These are phyloP conservation scores for Linum trigynum DNA, from an alignment of 345 rosid genomes.

Conservation along the genomic window DNA sequence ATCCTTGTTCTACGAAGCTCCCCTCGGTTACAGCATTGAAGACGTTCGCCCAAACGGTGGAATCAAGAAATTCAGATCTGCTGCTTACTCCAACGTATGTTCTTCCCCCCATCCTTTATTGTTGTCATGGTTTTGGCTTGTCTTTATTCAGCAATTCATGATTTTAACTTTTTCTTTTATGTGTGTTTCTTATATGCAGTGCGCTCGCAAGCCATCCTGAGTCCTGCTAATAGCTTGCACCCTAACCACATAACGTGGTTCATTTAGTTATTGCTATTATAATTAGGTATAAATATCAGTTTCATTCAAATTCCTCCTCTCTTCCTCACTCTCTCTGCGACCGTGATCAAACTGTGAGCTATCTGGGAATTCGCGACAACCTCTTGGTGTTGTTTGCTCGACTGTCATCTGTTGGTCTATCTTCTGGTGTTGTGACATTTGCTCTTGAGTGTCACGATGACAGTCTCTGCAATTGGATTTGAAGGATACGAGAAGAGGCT, in stretches of 20 bases:
- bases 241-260: conserved; percentile 15
- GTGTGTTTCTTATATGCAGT: conserved; percentile 30
- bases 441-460: conserved; percentile 26
- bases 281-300: conserved; percentile 13
- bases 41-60: conserved; percentile 87
- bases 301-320: conserved; percentile 16
- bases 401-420: conserved; percentile 9
- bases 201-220: conserved; percentile 70
- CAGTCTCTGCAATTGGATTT: conserved; percentile 70
- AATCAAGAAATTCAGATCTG: conserved; percentile 84
- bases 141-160: background rate
- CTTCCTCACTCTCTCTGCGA: conserved; percentile 14
- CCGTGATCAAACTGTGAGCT: conserved; percentile 1
- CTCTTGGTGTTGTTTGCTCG: background rate
- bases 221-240: conserved; percentile 10
- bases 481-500: conserved; percentile 91
- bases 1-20: conserved; percentile 69
- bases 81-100: conserved; percentile 89
- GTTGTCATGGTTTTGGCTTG: background rate
- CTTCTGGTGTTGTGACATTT: conserved; percentile 3
- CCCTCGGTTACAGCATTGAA: conserved; percentile 87
- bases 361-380: background rate
- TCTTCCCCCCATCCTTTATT: background rate
- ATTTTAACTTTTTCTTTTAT: background rate
- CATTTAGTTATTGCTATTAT: conserved; percentile 1